These are phyloP conservation scores for Boletus barrowsii DNA, from an alignment of 768 basidiomycete species.

Conservation along the genomic window DNA sequence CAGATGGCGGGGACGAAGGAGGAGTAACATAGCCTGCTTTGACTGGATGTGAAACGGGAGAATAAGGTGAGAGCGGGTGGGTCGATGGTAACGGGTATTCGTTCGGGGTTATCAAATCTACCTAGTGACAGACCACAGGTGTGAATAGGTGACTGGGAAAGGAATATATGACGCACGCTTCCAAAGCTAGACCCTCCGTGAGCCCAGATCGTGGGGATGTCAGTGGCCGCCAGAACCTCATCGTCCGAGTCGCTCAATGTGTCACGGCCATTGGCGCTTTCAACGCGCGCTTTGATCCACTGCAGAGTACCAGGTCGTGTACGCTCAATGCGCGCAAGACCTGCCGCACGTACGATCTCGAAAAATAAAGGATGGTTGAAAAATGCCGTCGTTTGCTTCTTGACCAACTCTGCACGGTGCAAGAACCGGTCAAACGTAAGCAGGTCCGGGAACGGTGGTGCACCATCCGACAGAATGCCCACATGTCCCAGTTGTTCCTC, in stretches of 20 bases:
- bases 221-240: conserved; percentile 1
- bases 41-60: conserved; percentile 9
- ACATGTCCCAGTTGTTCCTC: neutral
- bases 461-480: conserved; percentile 3
- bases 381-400: conserved; percentile 32
- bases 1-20: neutral
- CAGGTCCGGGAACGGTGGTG: conserved; percentile 41
- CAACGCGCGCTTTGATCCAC: conserved; percentile 8
- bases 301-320: conserved; percentile 16
- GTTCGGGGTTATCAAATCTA: conserved; percentile 34
- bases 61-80: conserved; percentile 23
- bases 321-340: conserved; percentile 7
- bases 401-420: conserved; percentile 37
- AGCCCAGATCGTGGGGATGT: conserved; percentile 12
- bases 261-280: too few species aligned
- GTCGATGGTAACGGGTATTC: conserved; percentile 33
- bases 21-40: conserved; percentile 8
- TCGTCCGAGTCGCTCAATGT: neutral
- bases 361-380: conserved; percentile 45
- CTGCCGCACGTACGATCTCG: conserved; percentile 32
- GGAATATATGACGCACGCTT: conserved; percentile 13
- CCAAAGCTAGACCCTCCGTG: conserved; percentile 28
- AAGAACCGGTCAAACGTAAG: conserved; percentile 46
- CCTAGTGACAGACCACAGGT: conserved; percentile 18
- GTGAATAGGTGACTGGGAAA: neutral